Conservation (phyloP, 257 asterid species). For the Nicotiana obtusifolia region DNA sequence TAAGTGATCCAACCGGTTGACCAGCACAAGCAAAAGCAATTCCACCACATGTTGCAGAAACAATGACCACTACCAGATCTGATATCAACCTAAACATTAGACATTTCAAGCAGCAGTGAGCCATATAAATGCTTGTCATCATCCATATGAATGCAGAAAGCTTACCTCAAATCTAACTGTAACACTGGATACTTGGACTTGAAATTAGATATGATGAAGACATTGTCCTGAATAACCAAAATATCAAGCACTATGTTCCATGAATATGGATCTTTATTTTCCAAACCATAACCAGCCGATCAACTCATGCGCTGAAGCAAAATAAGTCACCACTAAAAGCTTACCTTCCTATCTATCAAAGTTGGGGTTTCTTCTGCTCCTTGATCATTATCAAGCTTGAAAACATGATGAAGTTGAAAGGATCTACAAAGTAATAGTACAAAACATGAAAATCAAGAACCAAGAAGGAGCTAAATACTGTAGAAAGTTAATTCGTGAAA, state of each 20-base stretch:
- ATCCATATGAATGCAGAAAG: conserved; percentile 14
- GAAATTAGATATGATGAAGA: conserved; percentile 93
- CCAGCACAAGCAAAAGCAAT: conserved; percentile 99
- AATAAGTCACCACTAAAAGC: not conserved
- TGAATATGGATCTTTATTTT: not conserved
- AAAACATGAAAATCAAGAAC: conserved; percentile 9
- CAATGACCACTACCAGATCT: conserved; percentile 94
- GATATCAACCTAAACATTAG: conserved; percentile 76
- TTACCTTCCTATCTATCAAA: conserved; percentile 90
- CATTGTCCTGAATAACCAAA: conserved; percentile 66
- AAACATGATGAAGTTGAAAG: conserved; percentile 77
- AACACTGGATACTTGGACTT: conserved; percentile 92
- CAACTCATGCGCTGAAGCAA: not conserved
- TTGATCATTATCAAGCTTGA: conserved; percentile 91
- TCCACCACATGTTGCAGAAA: conserved; percentile 99
- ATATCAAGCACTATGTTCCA: not conserved
- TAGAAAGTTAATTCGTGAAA: conserved; percentile 6
- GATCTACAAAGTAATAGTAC: conserved; percentile 44
- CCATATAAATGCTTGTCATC: conserved; percentile 13
- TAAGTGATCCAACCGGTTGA: conserved; percentile 72
- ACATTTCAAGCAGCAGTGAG: conserved; percentile 14
- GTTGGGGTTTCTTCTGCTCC: conserved; percentile 99
- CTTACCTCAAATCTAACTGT: conserved; percentile 91
- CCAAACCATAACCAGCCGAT: conserved; percentile 1
- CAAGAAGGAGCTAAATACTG: conserved; percentile 9